A percentile compares a stretch with the other conserved stretches of the same genome.
phyloP scores from a whole-genome alignment of 306 rosid genomes.

The Casuarina cunninghamiana region DNA sequence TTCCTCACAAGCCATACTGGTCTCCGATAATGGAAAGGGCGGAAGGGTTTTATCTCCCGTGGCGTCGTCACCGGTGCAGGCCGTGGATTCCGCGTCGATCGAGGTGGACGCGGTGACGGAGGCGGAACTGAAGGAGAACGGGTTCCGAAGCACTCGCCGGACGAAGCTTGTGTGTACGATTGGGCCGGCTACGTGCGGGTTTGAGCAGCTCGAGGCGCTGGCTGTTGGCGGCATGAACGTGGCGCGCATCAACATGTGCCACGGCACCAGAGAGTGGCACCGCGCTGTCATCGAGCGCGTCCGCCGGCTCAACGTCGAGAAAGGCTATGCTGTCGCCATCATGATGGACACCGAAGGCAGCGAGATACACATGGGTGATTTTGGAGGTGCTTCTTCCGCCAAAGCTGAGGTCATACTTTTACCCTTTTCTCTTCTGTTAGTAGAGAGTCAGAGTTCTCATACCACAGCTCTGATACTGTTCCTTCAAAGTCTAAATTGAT shows the following conservation, averaged over 20 bases:
- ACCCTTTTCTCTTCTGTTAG: not conserved
- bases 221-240: conserved; percentile 98
- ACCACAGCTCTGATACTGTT: too few species aligned
- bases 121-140: conserved; percentile 78
- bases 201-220: conserved; percentile 85
- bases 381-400: conserved; percentile 87
- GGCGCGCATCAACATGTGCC: conserved; percentile 93
- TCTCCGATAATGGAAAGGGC: conserved; percentile 44
- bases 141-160: conserved; percentile 85
- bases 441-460: too few species aligned
- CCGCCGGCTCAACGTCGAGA: conserved; percentile 74
- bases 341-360: conserved; percentile 99
- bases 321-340: conserved; percentile 92
- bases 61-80: not conserved
- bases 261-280: conserved; percentile 93
- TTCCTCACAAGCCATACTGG: conserved; percentile 38
- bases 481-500: too few species aligned
- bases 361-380: conserved; percentile 99
- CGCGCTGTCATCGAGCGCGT: conserved; percentile 67
- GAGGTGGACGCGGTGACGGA: conserved; percentile 91
- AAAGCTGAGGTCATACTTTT: conserved; percentile 69
- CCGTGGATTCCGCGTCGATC: conserved; percentile 45
- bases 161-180: conserved; percentile 87
- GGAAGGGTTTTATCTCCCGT: conserved; percentile 32
- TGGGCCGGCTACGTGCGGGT: conserved; percentile 84